Evolutionary conservation across 495 filamentous ascomycete species (phyloP).

Genomic region (Usnea hakonensis): DNA sequence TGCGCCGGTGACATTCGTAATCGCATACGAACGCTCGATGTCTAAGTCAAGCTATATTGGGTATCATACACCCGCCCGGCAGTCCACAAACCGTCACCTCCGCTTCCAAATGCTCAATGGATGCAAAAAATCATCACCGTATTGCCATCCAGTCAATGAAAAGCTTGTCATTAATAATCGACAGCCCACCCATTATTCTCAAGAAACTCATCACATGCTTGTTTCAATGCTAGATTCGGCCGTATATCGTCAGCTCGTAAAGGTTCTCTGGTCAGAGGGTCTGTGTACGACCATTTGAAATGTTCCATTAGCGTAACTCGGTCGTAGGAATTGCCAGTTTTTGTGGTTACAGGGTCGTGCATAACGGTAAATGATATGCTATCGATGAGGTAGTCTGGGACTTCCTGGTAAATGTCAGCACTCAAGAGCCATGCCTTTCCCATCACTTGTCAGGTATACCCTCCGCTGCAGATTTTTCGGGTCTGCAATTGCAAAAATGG

Average conservation of each 20-base stretch:
- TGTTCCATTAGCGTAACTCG: constrained; percentile 82
- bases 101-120: neutral
- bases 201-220: constrained; percentile 78
- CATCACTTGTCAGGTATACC: constrained; percentile 25
- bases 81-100: neutral
- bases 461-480: constrained; percentile 45
- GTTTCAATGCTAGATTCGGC: constrained; percentile 74
- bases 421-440: neutral
- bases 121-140: neutral
- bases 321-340: constrained; percentile 83
- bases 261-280: constrained; percentile 76
- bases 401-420: constrained; percentile 40
- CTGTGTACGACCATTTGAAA: constrained; percentile 61
- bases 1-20: neutral
- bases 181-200: constrained; percentile 87
- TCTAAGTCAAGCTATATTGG: neutral
- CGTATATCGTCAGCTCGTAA: constrained; percentile 64
- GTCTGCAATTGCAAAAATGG: constrained; percentile 55
- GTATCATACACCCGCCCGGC: neutral
- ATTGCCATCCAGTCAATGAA: neutral
- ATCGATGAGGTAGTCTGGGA: constrained; percentile 84
- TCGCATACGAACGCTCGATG: neutral
- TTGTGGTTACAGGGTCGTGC: constrained; percentile 87
- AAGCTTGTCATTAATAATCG: constrained; percentile 55
- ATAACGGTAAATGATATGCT: constrained; percentile 87